These are phyloP conservation scores for Bonia amplexicaulis DNA, from an alignment of 176 grass and related monocot genomes.

Conservation along the genomic window DNA sequence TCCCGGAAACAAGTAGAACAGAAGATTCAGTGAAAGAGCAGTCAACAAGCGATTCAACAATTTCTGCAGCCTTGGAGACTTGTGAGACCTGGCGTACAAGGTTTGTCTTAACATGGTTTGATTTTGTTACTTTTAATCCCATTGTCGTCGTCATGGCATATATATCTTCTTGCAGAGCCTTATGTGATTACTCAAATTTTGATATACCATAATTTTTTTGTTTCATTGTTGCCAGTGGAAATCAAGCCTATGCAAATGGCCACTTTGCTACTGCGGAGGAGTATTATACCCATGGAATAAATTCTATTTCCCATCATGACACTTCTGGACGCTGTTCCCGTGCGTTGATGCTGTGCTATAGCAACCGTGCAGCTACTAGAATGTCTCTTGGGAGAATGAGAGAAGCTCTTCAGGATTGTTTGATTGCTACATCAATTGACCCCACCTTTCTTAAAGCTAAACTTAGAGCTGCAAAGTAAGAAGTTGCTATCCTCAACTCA, in stretches of 20 bases:
- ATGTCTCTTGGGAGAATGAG: constrained; percentile 85
- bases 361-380: constrained; percentile 90
- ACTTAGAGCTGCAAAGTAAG: constrained; percentile 93
- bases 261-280: constrained; percentile 80
- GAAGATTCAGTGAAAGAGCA: constrained; percentile 24
- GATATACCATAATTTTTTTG: constrained; percentile 13
- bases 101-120: constrained; percentile 34
- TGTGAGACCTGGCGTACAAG: constrained; percentile 93
- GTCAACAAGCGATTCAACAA: constrained; percentile 18
- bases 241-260: constrained; percentile 87
- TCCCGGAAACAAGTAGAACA: constrained; percentile 33
- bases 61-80: constrained; percentile 38
- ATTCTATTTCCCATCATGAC: constrained; percentile 48
- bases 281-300: constrained; percentile 84
- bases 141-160: not conserved
- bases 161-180: not conserved
- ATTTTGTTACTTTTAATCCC: constrained; percentile 16
- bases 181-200: constrained; percentile 8
- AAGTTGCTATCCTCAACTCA: constrained; percentile 1
- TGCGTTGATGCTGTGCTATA: constrained; percentile 87
- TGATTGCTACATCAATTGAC: constrained; percentile 64
- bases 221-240: constrained; percentile 71
- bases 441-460: constrained; percentile 72
- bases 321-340: constrained; percentile 43
- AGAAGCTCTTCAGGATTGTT: constrained; percentile 84